Evolutionary conservation across 2,329 filamentous ascomycete species (phyloP).

Genomic region (Monilinia fructicola): DNA sequence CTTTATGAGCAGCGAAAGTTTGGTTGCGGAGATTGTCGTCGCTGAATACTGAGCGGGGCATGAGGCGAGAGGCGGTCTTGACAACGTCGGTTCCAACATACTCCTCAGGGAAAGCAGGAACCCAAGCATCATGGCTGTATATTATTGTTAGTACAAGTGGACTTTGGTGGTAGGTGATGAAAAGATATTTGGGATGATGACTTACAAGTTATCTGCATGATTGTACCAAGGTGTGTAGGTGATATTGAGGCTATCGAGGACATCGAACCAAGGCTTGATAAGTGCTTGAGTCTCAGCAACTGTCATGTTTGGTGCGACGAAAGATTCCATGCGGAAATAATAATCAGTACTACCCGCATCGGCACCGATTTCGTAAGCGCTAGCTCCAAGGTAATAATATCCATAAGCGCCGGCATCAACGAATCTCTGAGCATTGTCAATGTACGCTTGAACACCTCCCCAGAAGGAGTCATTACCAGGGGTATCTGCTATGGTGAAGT

Average conservation of each 20-base stretch:
- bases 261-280: slow-evolving; percentile 44
- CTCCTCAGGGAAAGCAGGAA: slow-evolving; percentile 45
- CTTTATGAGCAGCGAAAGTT: slow-evolving; percentile 39
- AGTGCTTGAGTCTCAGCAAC: slow-evolving; percentile 34
- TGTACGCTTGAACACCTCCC: slow-evolving; percentile 53
- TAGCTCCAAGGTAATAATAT: slow-evolving; percentile 41
- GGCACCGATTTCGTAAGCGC: slow-evolving; percentile 35
- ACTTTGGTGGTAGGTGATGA: too few relatives aligned
- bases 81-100: slow-evolving; percentile 38
- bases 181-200: neutral
- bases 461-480: slow-evolving; percentile 50
- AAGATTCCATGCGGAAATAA: slow-evolving; percentile 29
- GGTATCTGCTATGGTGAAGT: slow-evolving; percentile 49
- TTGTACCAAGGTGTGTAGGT: slow-evolving; percentile 38
- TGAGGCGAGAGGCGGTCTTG: slow-evolving; percentile 44
- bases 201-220: slow-evolving; percentile 27
- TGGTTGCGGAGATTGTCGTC: slow-evolving; percentile 34
- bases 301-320: slow-evolving; percentile 38
- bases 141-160: slow-evolving; percentile 27
- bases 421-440: slow-evolving; percentile 46
- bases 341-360: slow-evolving; percentile 37
- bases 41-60: slow-evolving; percentile 44
- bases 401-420: slow-evolving; percentile 40
- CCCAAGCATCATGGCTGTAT: slow-evolving; percentile 36
- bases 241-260: slow-evolving; percentile 37